These are phyloP conservation scores for Pugionium cornutum DNA, from an alignment of 345 rosid genomes.

Conservation along the genomic window DNA sequence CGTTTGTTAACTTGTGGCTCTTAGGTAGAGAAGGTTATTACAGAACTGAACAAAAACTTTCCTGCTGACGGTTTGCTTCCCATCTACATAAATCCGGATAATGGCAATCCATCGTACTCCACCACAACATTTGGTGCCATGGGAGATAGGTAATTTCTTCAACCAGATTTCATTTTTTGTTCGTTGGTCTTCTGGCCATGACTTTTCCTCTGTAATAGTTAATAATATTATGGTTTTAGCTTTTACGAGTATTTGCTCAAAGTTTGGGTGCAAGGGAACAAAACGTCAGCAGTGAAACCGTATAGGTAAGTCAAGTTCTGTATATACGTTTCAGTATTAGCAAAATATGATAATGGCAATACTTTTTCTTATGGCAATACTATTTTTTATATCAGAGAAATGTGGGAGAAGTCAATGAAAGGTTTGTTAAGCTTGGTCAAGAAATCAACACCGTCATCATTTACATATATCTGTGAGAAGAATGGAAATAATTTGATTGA, in stretches of 20 bases:
- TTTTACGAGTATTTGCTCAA: slow-evolving; percentile 97
- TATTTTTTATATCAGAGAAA: slow-evolving; percentile 78
- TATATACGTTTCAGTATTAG: not conserved
- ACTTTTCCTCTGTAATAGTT: slow-evolving; percentile 1
- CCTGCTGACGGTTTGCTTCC: slow-evolving; percentile 96
- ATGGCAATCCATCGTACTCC: slow-evolving; percentile 58
- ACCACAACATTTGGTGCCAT: slow-evolving; percentile 96
- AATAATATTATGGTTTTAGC: slow-evolving; percentile 45
- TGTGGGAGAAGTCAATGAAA: slow-evolving; percentile 99
- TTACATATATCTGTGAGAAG: slow-evolving; percentile 87
- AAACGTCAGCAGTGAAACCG: slow-evolving; percentile 65
- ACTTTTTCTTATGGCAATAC: slow-evolving; percentile 20
- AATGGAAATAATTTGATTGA: slow-evolving; percentile 26
- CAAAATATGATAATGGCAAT: not conserved
- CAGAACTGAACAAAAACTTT: slow-evolving; percentile 68
- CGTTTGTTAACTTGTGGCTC: slow-evolving; percentile 17
- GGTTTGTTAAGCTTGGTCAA: slow-evolving; percentile 76
- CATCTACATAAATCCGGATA: slow-evolving; percentile 72
- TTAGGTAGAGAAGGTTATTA: slow-evolving; percentile 87
- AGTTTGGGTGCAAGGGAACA: slow-evolving; percentile 96
- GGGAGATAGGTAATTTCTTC: slow-evolving; percentile 87
- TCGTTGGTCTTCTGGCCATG: slow-evolving; percentile 5
- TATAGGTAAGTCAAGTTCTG: slow-evolving; percentile 59
- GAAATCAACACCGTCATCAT: slow-evolving; percentile 85
- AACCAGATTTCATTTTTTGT: not conserved